These are phyloP conservation scores for Debaryomyces nepalensis DNA, from an alignment of 1,139 yeast species.

Conservation along the genomic window DNA sequence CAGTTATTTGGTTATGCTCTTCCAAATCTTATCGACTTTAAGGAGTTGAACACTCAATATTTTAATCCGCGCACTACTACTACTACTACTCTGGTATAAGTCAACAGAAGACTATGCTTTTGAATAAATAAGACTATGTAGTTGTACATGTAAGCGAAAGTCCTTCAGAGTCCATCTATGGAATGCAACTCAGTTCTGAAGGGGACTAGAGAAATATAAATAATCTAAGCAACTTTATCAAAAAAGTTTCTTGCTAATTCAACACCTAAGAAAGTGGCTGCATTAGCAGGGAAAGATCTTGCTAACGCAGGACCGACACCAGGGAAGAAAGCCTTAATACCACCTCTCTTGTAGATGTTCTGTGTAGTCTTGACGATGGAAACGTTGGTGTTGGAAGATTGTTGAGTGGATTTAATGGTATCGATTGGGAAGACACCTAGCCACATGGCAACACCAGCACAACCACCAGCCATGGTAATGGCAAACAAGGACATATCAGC, in stretches of 20 bases:
- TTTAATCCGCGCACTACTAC: slow-evolving; percentile 10
- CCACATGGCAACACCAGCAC: slow-evolving; percentile 98
- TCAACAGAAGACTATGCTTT: neutral
- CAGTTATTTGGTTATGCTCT: neutral
- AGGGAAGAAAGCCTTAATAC: slow-evolving; percentile 93
- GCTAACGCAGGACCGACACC: slow-evolving; percentile 95
- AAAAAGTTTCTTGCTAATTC: slow-evolving; percentile 81
- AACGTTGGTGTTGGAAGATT: slow-evolving; percentile 61
- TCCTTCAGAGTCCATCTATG: too few species aligned
- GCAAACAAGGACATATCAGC: slow-evolving; percentile 69
- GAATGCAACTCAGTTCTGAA: too few species aligned
- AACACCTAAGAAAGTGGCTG: slow-evolving; percentile 96
- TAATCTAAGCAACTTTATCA: slow-evolving; percentile 36
- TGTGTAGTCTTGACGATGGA: slow-evolving; percentile 71
- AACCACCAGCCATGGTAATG: slow-evolving; percentile 89
- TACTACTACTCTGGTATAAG: neutral
- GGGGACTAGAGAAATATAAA: neutral
- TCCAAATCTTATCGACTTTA: slow-evolving; percentile 4
- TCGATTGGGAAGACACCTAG: slow-evolving; percentile 94
- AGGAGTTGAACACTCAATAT: slow-evolving; percentile 9
- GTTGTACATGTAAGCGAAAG: neutral
- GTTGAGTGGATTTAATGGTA: slow-evolving; percentile 88
- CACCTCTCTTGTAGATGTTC: slow-evolving; percentile 69
- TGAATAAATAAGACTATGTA: slow-evolving; percentile 1
- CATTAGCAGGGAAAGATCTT: slow-evolving; percentile 97